A percentile compares a stretch with the other conserved stretches of the same genome.
Conservation (phyloP, 805 yeast genomes). For the Candida oleophila region DNA sequence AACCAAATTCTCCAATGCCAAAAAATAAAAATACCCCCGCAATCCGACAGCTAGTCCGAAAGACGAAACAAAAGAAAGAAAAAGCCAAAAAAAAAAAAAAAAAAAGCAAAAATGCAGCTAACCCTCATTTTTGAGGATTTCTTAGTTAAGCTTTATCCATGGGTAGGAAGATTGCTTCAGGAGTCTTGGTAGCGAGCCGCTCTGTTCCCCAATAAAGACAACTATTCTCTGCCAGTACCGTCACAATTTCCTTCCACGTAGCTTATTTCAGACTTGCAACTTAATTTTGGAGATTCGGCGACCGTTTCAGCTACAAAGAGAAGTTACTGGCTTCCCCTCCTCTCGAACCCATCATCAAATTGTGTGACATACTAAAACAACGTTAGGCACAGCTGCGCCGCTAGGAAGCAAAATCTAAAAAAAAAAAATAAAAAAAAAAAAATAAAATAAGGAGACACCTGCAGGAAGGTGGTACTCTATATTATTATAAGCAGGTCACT, state of each 20-base stretch:
- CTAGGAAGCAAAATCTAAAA: not conserved
- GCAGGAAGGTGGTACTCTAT: not conserved
- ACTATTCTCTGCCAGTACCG: no score
- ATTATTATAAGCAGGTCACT: slow-evolving; percentile 1
- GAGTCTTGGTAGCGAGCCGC: no score
- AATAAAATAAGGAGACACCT: slow-evolving; percentile 1
- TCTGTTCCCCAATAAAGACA: no score
- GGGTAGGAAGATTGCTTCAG: no score
- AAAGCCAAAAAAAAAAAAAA: not conserved
- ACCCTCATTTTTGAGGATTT: not conserved
- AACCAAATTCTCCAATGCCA: no score
- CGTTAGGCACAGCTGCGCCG: slow-evolving; percentile 1
- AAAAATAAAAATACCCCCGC: not conserved
- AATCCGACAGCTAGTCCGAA: slow-evolving; percentile 1
- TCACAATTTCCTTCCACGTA: no score
- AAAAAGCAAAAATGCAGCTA: not conserved
- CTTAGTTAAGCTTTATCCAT: not conserved
- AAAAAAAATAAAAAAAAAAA: not conserved
- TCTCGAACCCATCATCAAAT: not conserved
- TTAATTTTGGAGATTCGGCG: not conserved
- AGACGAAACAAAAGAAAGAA: not conserved
- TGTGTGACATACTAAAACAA: slow-evolving; percentile 1
- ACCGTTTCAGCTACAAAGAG: no score
- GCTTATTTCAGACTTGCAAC: not conserved
- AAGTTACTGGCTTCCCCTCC: not conserved